Percentiles rank a stretch among this genome's conserved stretches.
Evolutionary conservation across 805 yeast species (phyloP).

Genomic region (Teunomyces kruisii): DNA sequence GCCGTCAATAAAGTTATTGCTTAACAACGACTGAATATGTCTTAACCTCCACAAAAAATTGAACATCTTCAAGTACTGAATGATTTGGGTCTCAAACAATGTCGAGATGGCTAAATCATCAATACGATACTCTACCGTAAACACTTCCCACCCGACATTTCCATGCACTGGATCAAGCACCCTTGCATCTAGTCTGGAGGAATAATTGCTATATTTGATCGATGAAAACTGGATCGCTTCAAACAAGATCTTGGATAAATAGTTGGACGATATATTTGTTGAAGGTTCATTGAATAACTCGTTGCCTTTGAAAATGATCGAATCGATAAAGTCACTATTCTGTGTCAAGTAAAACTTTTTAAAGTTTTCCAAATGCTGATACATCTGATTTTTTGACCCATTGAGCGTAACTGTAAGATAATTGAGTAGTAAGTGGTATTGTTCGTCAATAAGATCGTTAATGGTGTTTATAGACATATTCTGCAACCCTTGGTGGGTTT

Average conservation of each 20-base stretch:
- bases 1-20: conserved; percentile 28
- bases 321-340: conserved; percentile 79
- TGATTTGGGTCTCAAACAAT: conserved; percentile 26
- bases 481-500: conserved; percentile 31
- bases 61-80: conserved; percentile 69
- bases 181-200: conserved; percentile 75
- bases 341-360: conserved; percentile 69
- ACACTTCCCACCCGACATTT: conserved; percentile 86
- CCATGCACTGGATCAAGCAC: conserved; percentile 71
- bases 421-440: conserved; percentile 53
- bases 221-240: conserved; percentile 63
- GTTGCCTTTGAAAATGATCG: conserved; percentile 56
- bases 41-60: conserved; percentile 81
- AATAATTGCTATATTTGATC: conserved; percentile 39
- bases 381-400: conserved; percentile 44
- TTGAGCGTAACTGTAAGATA: conserved; percentile 52
- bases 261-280: conserved; percentile 59
- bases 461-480: conserved; percentile 34
- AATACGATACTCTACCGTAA: conserved; percentile 75
- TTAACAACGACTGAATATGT: conserved; percentile 56
- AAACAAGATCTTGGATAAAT: conserved; percentile 61
- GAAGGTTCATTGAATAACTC: conserved; percentile 61
- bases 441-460: conserved; percentile 35
- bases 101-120: conserved; percentile 54
- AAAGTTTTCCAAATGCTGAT: conserved; percentile 57